Percentiles rank a stretch among this genome's conserved stretches.
These are phyloP conservation scores for Peribolospora kevripleyi DNA, from an alignment of 768 basidiomycete genomes.

Conservation along the genomic window DNA sequence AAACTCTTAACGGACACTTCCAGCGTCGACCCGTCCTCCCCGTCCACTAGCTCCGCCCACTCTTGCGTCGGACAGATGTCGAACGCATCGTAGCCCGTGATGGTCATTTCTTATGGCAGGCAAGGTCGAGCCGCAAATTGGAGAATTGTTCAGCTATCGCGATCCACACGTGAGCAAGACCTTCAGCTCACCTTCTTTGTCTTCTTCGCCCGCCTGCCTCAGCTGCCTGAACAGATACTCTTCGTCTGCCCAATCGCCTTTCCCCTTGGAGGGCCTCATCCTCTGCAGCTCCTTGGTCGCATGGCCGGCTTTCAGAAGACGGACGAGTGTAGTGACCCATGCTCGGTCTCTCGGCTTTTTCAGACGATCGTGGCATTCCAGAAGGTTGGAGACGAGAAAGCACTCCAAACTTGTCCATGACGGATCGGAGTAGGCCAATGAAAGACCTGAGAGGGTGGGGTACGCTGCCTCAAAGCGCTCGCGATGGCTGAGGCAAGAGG, in stretches of 20 bases:
- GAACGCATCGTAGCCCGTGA: no score
- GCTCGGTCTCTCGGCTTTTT: neutral
- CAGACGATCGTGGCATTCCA: neutral
- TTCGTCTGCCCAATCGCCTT: neutral
- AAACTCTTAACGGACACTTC: neutral
- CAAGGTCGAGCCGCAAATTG: no score
- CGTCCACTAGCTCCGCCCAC: neutral
- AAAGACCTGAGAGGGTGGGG: slow-evolving; percentile 49
- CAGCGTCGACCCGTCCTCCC: slow-evolving; percentile 9
- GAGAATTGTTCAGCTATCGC: no score
- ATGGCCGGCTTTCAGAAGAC: neutral
- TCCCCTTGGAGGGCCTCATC: neutral
- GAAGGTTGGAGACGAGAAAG: slow-evolving; percentile 5
- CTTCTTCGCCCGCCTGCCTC: no score
- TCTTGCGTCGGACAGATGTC: neutral
- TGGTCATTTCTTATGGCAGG: no score
- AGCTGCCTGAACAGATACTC: no score
- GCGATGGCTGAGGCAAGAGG: slow-evolving; percentile 31
- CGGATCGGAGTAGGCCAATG: slow-evolving; percentile 27
- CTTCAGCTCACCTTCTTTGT: no score
- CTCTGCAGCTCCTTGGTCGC: neutral
- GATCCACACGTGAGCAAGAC: no score
- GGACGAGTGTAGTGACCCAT: neutral
- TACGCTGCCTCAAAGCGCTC: slow-evolving; percentile 38
- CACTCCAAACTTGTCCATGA: slow-evolving; percentile 17